These are phyloP conservation scores for Dactylellina drechsleri DNA, from an alignment of 2,329 filamentous ascomycete species.

Conservation along the genomic window DNA sequence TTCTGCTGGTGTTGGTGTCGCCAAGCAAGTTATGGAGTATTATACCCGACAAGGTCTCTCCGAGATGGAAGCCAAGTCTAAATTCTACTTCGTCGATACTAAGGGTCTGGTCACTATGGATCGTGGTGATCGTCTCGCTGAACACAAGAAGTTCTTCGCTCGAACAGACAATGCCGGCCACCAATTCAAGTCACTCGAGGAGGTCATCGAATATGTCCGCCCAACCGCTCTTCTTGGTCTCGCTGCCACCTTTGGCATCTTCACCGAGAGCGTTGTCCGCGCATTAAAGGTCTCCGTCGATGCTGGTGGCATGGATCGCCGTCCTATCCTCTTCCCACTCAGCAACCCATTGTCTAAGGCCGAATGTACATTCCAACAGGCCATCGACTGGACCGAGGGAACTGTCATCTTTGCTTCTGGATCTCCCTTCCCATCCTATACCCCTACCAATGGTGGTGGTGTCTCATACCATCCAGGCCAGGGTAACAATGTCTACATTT, in stretches of 20 bases:
- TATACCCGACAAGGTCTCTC: conserved; percentile 91
- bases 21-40: conserved; percentile 96
- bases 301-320: conserved; percentile 70
- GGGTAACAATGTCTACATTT: conserved; percentile 87
- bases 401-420: conserved; percentile 93
- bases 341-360: conserved; percentile 97
- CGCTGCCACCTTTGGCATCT: conserved; percentile 92
- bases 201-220: conserved; percentile 93
- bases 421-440: conserved; percentile 85
- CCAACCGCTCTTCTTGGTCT: conserved; percentile 94
- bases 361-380: conserved; percentile 96
- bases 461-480: conserved; percentile 80
- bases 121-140: conserved; percentile 89
- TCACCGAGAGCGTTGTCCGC: conserved; percentile 85
- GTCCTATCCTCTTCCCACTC: conserved; percentile 93
- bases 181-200: conserved; percentile 83
- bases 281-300: conserved; percentile 62
- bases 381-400: conserved; percentile 90
- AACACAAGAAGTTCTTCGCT: conserved; percentile 83
- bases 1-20: conserved; percentile 94
- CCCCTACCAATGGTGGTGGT: conserved; percentile 65
- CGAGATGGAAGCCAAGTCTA: conserved; percentile 84
- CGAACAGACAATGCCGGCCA: conserved; percentile 72
- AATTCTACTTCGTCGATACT: conserved; percentile 98
- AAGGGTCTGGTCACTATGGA: conserved; percentile 93